A percentile compares a stretch with the other conserved stretches of the same genome.
These are phyloP conservation scores for Henckelia pumila DNA, from an alignment of 257 asterid species.

Conservation along the genomic window DNA sequence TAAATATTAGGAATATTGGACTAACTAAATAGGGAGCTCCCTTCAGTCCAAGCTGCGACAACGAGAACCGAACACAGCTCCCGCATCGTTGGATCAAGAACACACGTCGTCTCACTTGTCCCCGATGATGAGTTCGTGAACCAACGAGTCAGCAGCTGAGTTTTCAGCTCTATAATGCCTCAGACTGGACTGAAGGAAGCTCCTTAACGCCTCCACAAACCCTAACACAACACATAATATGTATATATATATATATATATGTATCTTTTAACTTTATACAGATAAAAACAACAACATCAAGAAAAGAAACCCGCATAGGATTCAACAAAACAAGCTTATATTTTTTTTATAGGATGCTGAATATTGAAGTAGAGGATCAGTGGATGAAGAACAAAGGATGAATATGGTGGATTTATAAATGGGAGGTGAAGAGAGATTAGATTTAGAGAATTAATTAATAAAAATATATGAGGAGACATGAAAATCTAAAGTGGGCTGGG, in stretches of 20 bases:
- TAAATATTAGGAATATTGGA: conserved; percentile 2
- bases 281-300: background rate
- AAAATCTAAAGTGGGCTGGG: conserved; percentile 37
- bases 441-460: too few relatives aligned
- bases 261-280: background rate
- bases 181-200: conserved; percentile 84
- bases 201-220: conserved; percentile 41
- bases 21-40: conserved; percentile 90
- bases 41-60: conserved; percentile 99
- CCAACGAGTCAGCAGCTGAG: conserved; percentile 91
- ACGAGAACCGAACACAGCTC: conserved; percentile 65
- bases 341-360: background rate
- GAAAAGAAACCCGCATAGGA: background rate
- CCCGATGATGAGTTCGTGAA: conserved; percentile 54
- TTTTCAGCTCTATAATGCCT: conserved; percentile 35
- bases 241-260: too few relatives aligned
- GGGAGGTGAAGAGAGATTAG: background rate
- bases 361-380: background rate
- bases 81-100: conserved; percentile 74
- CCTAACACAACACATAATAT: conserved; percentile 20
- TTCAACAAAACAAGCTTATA: background rate
- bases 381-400: background rate
- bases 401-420: conserved; percentile 15
- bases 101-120: conserved; percentile 19
- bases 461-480: conserved; percentile 37